phyloP scores from a whole-genome alignment of 2,329 filamentous ascomycete species.

The Zymoseptoria crescenta region DNA sequence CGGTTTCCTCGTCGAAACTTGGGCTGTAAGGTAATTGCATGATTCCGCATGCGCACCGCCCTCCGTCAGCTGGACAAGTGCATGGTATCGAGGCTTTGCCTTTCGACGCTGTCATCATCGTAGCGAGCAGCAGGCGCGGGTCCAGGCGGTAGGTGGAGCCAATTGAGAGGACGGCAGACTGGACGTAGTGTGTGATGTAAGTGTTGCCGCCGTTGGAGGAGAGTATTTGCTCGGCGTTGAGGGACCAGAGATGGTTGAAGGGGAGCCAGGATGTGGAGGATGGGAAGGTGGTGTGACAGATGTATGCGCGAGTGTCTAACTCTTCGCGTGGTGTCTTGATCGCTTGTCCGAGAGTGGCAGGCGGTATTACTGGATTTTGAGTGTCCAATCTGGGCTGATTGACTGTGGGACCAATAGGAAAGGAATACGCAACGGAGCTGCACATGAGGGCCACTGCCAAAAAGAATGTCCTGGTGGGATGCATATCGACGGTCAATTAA shows the following conservation, averaged over 20 bases:
- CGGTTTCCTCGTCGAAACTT: slow-evolving; percentile 6
- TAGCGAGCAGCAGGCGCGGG: slow-evolving; percentile 15
- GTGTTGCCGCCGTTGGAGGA: slow-evolving; percentile 16
- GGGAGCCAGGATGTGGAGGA: slow-evolving; percentile 9
- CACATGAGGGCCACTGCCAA: background rate
- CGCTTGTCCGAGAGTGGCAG: background rate
- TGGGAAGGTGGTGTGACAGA: background rate
- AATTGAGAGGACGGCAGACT: slow-evolving; percentile 9
- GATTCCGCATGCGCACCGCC: slow-evolving; percentile 12
- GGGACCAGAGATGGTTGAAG: slow-evolving; percentile 13
- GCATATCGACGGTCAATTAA: background rate
- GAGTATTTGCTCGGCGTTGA: slow-evolving; percentile 16
- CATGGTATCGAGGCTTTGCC: slow-evolving; percentile 13
- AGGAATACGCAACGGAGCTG: background rate
- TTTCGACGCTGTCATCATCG: slow-evolving; percentile 18
- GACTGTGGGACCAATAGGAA: background rate
- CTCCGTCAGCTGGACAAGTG: background rate
- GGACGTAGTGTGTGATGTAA: slow-evolving; percentile 17
- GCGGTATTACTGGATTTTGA: background rate
- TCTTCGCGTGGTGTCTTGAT: background rate
- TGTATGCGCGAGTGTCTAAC: background rate
- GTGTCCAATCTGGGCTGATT: background rate
- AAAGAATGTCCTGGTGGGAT: background rate
- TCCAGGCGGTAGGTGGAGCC: slow-evolving; percentile 10
- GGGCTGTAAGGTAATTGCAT: slow-evolving; percentile 9